Base-by-base conservation (phyloP, 2,329 filamentous ascomycete species). In the Biscogniauxia sp. region DNA sequence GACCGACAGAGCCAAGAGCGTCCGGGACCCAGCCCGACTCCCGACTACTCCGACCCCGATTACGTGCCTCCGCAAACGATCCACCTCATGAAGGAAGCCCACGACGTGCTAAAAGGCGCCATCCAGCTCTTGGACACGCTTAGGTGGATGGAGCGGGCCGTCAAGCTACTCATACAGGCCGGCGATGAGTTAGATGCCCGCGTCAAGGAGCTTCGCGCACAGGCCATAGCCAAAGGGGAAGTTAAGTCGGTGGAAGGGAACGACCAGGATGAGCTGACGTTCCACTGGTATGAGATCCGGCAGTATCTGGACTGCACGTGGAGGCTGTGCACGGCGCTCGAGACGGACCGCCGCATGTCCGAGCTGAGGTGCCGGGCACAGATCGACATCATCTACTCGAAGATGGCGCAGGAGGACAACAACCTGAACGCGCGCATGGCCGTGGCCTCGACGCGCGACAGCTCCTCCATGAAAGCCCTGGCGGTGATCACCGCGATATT, bases 371-470 rank as follows among this genome's bases (percentile, higher is more conserved):
- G 79, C 61, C 76, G 78, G 25, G 78, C 79, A 1, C 76, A 80
- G 63, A 79, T 79, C 53, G 78, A 81, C 37, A 80, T 81, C 63
- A 80, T 81, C 60, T 80, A 80, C 71, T 78, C 76, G 63, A 80
- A 80, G 64, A 80, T 81, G 76, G 79, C 79, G 3, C 78, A 81
- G 62, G 79, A 81, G 60, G 78, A 81, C 66, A 80, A 80, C 64
- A 77, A 79, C 26, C 73, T 80, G 61, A 84, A 82, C 23, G 83
- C 77, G 20, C 80, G 80, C 69, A 81, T 76, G 0, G 91, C 90
- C 0, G 92, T 96, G 5, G 91, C 90, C 72, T 95, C 96, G 56
- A 90, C 92, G 53, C 86, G 81, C 17, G 79, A 81, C 68, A 79
- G 75, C 20, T 80, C 78, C 0, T 80, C 78, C 0, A 80, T 81